phyloP scores from a whole-genome alignment of 306 rosid species.

The Cucumis melo region DNA sequence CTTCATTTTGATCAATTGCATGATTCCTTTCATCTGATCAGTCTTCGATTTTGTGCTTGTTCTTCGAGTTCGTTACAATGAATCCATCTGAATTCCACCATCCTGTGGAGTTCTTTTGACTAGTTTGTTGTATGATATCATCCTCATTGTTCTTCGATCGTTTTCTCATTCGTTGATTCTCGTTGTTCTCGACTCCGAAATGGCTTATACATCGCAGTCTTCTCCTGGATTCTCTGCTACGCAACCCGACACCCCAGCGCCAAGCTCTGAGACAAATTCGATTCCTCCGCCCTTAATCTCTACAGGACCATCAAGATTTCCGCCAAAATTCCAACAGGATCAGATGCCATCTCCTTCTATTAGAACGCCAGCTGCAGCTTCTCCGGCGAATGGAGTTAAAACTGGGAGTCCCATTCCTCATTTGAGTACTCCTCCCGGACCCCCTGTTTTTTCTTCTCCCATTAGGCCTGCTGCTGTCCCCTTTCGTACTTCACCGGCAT shows the following conservation, averaged over 20 bases:
- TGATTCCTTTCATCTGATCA: neutral
- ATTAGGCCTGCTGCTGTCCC: conserved; percentile 95
- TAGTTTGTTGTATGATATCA: neutral
- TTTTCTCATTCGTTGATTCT: conserved; percentile 7
- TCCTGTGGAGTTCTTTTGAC: neutral
- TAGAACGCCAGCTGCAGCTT: conserved; percentile 25
- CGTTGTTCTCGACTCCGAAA: conserved; percentile 13
- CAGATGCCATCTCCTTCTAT: conserved; percentile 38
- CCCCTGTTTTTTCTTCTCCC: conserved; percentile 85
- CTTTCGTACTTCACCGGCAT: conserved; percentile 77
- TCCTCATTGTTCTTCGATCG: neutral
- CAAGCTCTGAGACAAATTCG: conserved; percentile 32
- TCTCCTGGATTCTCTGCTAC: conserved; percentile 36
- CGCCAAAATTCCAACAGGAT: conserved; percentile 54
- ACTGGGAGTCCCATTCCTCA: conserved; percentile 61
- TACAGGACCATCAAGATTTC: conserved; percentile 34
- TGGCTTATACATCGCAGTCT: conserved; percentile 65
- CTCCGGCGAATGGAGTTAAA: conserved; percentile 58
- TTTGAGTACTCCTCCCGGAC: conserved; percentile 95
- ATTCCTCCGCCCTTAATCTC: conserved; percentile 29
- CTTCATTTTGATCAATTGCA: neutral
- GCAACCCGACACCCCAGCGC: conserved; percentile 25
- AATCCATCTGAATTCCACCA: neutral
- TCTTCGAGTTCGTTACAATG: neutral
- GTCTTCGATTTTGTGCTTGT: neutral